These are phyloP conservation scores for Metschnikowia vanudenii DNA, from an alignment of 805 yeast genomes.

Conservation along the genomic window DNA sequence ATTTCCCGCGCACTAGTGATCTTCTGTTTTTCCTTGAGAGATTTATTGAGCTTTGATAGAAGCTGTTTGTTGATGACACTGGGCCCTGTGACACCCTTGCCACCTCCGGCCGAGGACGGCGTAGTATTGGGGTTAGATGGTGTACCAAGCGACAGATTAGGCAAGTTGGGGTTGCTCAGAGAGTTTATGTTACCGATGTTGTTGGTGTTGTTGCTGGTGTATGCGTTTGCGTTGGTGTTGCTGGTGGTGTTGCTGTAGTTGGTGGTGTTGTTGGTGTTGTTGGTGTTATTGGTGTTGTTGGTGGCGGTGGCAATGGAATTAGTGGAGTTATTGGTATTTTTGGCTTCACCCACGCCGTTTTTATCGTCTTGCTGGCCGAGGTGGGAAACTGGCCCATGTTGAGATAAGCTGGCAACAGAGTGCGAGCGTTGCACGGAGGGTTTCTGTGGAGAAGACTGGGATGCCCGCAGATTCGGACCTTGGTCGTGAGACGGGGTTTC, in stretches of 20 bases:
- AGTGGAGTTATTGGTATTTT: too few species aligned
- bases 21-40: constrained; percentile 43
- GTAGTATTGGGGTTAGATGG: background rate
- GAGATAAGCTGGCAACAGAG: constrained; percentile 6
- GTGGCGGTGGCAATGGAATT: background rate
- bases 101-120: constrained; percentile 2
- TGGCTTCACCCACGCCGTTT: background rate
- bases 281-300: too few species aligned
- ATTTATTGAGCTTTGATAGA: constrained; percentile 41
- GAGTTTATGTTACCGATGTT: too few species aligned
- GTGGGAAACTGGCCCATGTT: background rate
- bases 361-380: background rate
- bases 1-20: constrained; percentile 38
- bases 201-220: background rate
- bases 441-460: constrained; percentile 5
- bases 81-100: constrained; percentile 14
- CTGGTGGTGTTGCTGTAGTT: too few species aligned
- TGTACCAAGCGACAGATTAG: too few species aligned
- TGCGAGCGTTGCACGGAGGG: constrained; percentile 4
- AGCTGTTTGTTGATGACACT: constrained; percentile 28
- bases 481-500: background rate
- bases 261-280: too few species aligned
- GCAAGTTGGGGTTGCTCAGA: too few species aligned
- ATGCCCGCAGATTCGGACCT: background rate
- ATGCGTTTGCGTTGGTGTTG: background rate